Base-by-base conservation (phyloP, 805 yeast species). In the Peterozyma toletana region DNA sequence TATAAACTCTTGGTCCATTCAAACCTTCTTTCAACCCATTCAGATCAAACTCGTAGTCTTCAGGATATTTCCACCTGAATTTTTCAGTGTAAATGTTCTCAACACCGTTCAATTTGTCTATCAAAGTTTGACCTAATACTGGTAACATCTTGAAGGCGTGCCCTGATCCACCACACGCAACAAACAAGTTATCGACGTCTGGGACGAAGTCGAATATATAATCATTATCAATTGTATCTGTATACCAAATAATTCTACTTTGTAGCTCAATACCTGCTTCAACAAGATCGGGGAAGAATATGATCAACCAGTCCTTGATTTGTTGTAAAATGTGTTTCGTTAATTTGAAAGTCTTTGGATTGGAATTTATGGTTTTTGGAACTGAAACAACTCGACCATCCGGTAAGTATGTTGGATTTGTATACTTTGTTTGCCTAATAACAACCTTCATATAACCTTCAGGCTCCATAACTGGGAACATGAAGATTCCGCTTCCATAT, bases 121-220 rank as follows among this genome's bases (percentile, higher is more conserved):
- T 65, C 35, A 60, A 42, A 37, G 54, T 58, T 38, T 50, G 54
- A 0, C 65, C 66, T 30, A 61, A 42, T 6, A 60, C 64, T 4
- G 67, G 66, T 10, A 61, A 47, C 56, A 61, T 53, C 48, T 63
- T 62, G 51, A 63, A 63, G 0, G 60, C 66, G 51, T 63, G 67
- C 2, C 64, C 66, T 2, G 66, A 62, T 13, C 64, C 67, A 37
- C 67, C 66, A 50, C 56, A 49, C 1, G 63, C 61, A 21, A 62
- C 64, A 49, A 60, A 52, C 9, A 61, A 43, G 4, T 54, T 54
- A 15, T 57, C 52, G 35, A 54, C 55, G 4, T 47, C 48, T n/a
- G 67, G 65, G 29, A 60, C 64, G 51, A 47, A 60, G 47, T 60
- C 65, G 44, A 50, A 52, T 11, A 61, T 57, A 41, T 50, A 61